Evolutionary conservation across 1,284 basidiomycete genomes (phyloP), one percentile per base, ranked within the genome.

Genomic region (Boletus sp.): DNA sequence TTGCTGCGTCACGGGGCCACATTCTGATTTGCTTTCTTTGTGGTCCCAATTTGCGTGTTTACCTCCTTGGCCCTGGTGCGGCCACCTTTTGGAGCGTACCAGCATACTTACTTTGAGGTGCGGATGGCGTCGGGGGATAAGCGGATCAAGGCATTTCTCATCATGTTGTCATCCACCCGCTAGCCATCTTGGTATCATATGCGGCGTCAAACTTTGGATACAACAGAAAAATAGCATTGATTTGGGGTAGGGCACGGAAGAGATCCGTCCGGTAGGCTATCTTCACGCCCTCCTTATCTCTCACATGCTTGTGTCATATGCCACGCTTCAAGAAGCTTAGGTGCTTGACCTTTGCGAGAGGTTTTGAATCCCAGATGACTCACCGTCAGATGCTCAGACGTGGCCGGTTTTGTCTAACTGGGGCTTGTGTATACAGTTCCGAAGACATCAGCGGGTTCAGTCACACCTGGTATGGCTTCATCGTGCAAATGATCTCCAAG

Each of bases 201-300:
- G 34, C 26, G 35, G 44, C 17, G 29, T 32, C 30, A 20, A 41
- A 27, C 7, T 9, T 41, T 27, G 29, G 14, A 20, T 7, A 10
- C 19, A 3, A 25, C 30, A 27, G 19, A 33, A 13, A 25, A 16
- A 16, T 25, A 7, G 17, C 1, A 12, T 8, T 26, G 4, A 8
- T 25, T 35, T 39, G 9, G 29, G 17, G 36, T 10, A 19, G 38
- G 36, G 35, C 30, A 40, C 61, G 62, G 61, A 60, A 58, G 41
- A 61, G 60, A 62, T 61, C 60, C 60, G 60, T 42, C 61, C 62
- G 56, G 41, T 8, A 25, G 20, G 17, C 36, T 19, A 27, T 30
- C n/a, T 37, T 48, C 34, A 5, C 20, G 17, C 42, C 6, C 25
- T 36, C n/a, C 29, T 36, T 23, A 35, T 55, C 33, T 25, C 26